These are phyloP conservation scores for Fusarium mundagurra DNA, from an alignment of 2,329 filamentous ascomycete genomes.

Conservation along the genomic window DNA sequence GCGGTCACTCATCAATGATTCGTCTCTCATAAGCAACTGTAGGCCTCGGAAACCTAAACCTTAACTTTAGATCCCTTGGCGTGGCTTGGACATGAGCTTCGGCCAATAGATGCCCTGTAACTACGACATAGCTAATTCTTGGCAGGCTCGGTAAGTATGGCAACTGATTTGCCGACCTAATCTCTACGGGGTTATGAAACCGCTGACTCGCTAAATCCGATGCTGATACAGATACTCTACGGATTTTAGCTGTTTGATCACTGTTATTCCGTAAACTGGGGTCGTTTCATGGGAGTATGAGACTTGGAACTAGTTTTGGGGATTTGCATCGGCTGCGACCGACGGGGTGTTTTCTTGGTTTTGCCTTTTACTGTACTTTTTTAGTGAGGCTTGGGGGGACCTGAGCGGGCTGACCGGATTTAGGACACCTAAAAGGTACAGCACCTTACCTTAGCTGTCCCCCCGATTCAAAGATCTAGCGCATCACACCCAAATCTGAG, in stretches of 20 bases:
- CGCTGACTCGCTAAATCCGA: constrained; percentile 10
- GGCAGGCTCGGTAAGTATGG: constrained; percentile 6
- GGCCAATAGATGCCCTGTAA: neutral
- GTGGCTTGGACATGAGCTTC: neutral
- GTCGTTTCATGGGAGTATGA: neutral
- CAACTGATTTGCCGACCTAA: neutral
- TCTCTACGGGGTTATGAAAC: constrained; percentile 5
- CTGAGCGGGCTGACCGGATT: neutral
- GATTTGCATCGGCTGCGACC: neutral
- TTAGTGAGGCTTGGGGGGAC: neutral
- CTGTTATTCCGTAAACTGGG: neutral
- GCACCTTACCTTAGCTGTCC: neutral
- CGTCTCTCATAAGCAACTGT: neutral
- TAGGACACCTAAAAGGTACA: neutral
- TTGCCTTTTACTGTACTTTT: neutral
- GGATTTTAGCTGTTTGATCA: neutral
- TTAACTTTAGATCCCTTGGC: constrained; percentile 20
- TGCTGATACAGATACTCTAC: neutral
- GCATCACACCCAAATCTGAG: neutral
- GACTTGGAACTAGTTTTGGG: neutral
- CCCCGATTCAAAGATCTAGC: neutral
- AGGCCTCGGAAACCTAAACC: constrained; percentile 16
- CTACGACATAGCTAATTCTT: neutral
- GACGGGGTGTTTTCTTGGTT: neutral
- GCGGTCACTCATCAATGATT: constrained; percentile 11